phyloP scores from a whole-genome alignment of 805 yeast species.

The Starmera dryadoides region DNA sequence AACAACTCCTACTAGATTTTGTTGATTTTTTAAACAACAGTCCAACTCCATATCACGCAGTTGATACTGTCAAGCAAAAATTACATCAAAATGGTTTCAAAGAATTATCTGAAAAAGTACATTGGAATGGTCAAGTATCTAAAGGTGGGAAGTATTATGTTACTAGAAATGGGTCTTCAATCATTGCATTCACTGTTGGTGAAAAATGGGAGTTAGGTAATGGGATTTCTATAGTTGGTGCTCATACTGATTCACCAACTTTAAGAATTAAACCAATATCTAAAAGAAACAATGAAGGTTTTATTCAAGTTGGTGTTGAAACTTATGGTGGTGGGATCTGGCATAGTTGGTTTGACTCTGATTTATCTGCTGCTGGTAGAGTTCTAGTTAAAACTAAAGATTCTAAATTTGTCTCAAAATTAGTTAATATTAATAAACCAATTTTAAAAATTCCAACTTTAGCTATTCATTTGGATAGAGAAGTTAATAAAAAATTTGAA shows the following conservation, averaged over 20 bases:
- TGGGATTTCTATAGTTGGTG: constrained; percentile 86
- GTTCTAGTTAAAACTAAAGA: constrained; percentile 51
- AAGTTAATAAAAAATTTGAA: constrained; percentile 70
- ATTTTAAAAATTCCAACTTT: constrained; percentile 86
- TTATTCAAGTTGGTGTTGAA: constrained; percentile 86
- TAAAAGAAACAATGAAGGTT: constrained; percentile 62
- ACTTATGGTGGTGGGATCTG: constrained; percentile 94
- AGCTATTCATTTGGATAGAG: constrained; percentile 86
- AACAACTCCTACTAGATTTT: constrained; percentile 39
- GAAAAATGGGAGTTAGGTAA: constrained; percentile 57
- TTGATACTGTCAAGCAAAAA: constrained; percentile 50
- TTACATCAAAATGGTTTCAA: constrained; percentile 58
- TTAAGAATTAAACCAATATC: constrained; percentile 85
- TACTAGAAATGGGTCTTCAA: constrained; percentile 83
- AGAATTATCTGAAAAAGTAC: constrained; percentile 63
- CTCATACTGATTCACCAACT: constrained; percentile 94
- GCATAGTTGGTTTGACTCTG: constrained; percentile 97
- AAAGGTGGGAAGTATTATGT: constrained; percentile 70
- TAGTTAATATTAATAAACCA: constrained; percentile 79
- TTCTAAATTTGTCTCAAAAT: constrained; percentile 50
- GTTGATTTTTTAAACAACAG: constrained; percentile 73
- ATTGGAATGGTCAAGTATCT: constrained; percentile 54
- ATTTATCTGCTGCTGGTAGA: constrained; percentile 85
- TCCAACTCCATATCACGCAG: constrained; percentile 95
- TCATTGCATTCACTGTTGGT: constrained; percentile 84